Conservation (phyloP, 495 filamentous ascomycete genomes). For the Chaetomidium leptoderma region DNA sequence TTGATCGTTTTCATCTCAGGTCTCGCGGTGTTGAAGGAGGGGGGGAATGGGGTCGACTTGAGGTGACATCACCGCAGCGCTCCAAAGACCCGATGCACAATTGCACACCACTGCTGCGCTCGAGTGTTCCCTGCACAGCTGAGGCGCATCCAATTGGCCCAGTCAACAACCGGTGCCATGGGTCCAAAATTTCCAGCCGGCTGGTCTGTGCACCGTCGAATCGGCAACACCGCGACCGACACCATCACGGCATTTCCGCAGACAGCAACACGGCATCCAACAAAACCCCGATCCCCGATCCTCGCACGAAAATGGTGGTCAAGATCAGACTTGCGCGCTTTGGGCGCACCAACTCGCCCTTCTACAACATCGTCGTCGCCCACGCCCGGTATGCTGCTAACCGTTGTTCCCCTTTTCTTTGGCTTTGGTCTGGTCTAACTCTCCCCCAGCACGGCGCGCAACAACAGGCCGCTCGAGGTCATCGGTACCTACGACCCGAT, state of each 20-base stretch:
- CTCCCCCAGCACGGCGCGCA: slow-evolving; percentile 63
- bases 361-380: slow-evolving; percentile 96
- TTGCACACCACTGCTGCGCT: neutral
- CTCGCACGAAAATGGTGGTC: slow-evolving; percentile 67
- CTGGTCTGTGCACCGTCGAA: slow-evolving; percentile 10
- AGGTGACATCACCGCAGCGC: neutral
- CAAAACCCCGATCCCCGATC: neutral
- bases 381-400: slow-evolving; percentile 72
- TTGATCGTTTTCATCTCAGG: neutral
- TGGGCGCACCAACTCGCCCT: slow-evolving; percentile 75
- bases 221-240: neutral
- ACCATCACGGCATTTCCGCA: neutral
- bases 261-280: too few species aligned
- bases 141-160: slow-evolving; percentile 5
- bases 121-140: too few species aligned
- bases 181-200: slow-evolving; percentile 15
- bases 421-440: slow-evolving; percentile 1
- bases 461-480: slow-evolving; percentile 86
- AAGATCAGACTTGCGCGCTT: slow-evolving; percentile 92
- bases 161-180: neutral
- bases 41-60: neutral
- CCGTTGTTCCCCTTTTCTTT: slow-evolving; percentile 1
- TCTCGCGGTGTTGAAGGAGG: neutral
- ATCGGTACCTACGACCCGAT: slow-evolving; percentile 92
- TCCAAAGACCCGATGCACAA: too few species aligned